Conservation (phyloP, 2,329 filamentous ascomycete species). For the Penicillium sp. region DNA sequence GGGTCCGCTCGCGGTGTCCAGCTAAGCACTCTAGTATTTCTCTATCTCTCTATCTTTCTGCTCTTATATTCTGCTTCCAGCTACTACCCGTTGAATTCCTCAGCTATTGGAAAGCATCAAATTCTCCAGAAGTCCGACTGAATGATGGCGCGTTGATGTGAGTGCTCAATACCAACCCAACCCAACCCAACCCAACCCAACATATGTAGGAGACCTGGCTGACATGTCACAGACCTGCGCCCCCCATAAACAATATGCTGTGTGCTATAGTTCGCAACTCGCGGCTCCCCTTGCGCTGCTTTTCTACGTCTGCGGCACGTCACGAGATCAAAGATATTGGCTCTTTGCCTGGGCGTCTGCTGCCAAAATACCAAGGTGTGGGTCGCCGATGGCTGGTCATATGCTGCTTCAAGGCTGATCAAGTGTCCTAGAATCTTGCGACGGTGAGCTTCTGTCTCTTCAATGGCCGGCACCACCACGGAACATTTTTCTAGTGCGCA, state of each 20-base stretch:
- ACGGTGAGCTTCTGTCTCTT: slow-evolving; percentile 64
- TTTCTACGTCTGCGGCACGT: slow-evolving; percentile 44
- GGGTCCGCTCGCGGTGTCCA: not conserved
- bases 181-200: not conserved
- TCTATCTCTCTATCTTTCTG: not conserved
- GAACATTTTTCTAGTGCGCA: slow-evolving; percentile 70
- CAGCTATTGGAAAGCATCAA: not conserved
- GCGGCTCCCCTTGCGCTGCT: slow-evolving; percentile 34
- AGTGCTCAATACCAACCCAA: not conserved
- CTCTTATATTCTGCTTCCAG: not conserved
- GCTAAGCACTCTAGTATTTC: not conserved
- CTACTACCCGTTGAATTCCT: not conserved
- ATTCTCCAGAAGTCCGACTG: not conserved
- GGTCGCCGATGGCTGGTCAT: slow-evolving; percentile 16
- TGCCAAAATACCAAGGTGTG: slow-evolving; percentile 66
- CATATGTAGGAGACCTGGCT: not conserved
- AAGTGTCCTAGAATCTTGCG: slow-evolving; percentile 51
- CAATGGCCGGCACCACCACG: slow-evolving; percentile 69
- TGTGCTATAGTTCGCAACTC: slow-evolving; percentile 15
- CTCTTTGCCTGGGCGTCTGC: slow-evolving; percentile 52
- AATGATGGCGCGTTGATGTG: slow-evolving; percentile 10
- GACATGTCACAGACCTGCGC: slow-evolving; percentile 3
- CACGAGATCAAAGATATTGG: slow-evolving; percentile 49
- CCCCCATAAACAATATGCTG: slow-evolving; percentile 20
- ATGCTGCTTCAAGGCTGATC: slow-evolving; percentile 5